A percentile compares a stretch with the other conserved stretches of the same genome.
Evolutionary conservation across 108 stramenopile species (phyloP).

Genomic region (Fistulifera pelliculosa): DNA sequence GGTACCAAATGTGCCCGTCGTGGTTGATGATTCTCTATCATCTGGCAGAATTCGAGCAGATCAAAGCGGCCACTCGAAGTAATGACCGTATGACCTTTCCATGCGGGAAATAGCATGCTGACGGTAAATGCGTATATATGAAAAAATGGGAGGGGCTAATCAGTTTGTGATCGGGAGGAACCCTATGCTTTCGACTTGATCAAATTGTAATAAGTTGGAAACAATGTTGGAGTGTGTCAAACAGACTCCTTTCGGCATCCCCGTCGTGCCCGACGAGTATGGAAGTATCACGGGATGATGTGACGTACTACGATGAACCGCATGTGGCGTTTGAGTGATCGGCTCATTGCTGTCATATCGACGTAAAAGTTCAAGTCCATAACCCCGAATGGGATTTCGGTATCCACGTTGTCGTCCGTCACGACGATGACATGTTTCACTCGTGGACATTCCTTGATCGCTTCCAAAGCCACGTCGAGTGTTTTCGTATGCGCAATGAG

Average conservation of each 20-base stretch:
- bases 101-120: constrained; percentile 45
- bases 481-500: constrained; percentile 57
- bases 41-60: constrained; percentile 56
- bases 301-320: constrained; percentile 31
- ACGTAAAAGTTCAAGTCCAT: constrained; percentile 36
- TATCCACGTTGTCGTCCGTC: constrained; percentile 39
- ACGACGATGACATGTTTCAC: constrained; percentile 65
- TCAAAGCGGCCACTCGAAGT: constrained; percentile 79
- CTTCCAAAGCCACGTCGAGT: constrained; percentile 61
- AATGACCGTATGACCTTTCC: constrained; percentile 62
- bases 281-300: constrained; percentile 70
- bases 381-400: constrained; percentile 44
- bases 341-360: constrained; percentile 12
- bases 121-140: constrained; percentile 84
- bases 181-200: constrained; percentile 40
- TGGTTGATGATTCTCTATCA: constrained; percentile 59
- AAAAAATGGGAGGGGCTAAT: constrained; percentile 85
- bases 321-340: constrained; percentile 26
- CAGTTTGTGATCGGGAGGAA: constrained; percentile 41
- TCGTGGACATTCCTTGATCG: constrained; percentile 27
- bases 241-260: constrained; percentile 89
- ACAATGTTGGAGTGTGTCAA: constrained; percentile 81
- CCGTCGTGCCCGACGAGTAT: constrained; percentile 93
- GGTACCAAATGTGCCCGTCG: constrained; percentile 85
- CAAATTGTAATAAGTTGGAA: constrained; percentile 59